Base-by-base conservation (phyloP, 192 early-diverging fungal genomes). In the Piromyces finnis region DNA sequence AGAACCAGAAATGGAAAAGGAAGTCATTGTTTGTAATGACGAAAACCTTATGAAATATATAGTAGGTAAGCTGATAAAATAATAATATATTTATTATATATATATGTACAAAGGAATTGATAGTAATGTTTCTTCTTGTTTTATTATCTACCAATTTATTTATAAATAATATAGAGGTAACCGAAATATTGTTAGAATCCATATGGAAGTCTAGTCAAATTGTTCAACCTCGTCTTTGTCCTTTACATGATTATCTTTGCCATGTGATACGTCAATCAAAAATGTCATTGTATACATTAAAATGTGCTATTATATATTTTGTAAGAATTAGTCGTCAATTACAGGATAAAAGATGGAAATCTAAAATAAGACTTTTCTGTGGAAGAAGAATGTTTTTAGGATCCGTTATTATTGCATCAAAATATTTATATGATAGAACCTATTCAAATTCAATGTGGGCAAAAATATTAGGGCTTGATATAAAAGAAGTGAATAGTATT, bases 381-480 rank as follows among this genome's bases (percentile, higher is more conserved):
- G 92, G 90, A 13, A 91, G 93, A 79, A 90, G 93, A 82, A 91
- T 96, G 89, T 96, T 95, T 86, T 84, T 95, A 30, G 90, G 93
- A 30, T 88, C 95, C 0, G 85, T 97, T 28, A 93, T 97, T 79
- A 85, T 94, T 28, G 93, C 96, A 17, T 93, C 94, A 78, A 97
- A 97, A 85, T 95, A 91, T 82, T 89, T 93, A 79, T 89, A 89
- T 59, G 96, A 97, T 87, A 91, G 90, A 80, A 91, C 90, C 41
- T 97, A 94, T 85, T 87, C 89, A 26, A 96, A 95, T 89, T 87
- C 87, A 79, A 90, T 93, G 0, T 97, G 96, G 96, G 85, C 93
- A 78, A 92, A 92, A 85, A 94, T 96, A 78, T 94, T 93, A 12
- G 91, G 92, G 41, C 87, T 97, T 22, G 84, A 87, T 29, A 87